These are phyloP conservation scores for Cinchona pubescens DNA, from an alignment of 257 asterid species.

Conservation along the genomic window DNA sequence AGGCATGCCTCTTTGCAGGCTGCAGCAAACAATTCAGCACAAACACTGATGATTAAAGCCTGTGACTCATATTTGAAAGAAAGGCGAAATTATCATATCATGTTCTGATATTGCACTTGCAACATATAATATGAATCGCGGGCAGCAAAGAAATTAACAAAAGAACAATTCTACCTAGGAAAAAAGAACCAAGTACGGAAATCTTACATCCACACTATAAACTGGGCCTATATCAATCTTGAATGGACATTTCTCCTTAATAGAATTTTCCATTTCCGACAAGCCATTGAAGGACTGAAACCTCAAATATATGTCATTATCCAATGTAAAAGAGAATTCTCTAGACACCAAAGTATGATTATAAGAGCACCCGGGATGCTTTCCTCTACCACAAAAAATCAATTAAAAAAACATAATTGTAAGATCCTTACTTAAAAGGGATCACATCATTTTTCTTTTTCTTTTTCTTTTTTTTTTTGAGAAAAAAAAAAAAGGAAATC, in stretches of 20 bases:
- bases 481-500: neutral
- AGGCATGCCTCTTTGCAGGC: slow-evolving; percentile 94
- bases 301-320: slow-evolving; percentile 61
- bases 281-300: slow-evolving; percentile 68
- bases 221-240: slow-evolving; percentile 93
- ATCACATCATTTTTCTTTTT: neutral
- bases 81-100: neutral
- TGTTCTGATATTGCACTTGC: no score
- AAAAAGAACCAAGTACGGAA: neutral
- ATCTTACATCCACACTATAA: slow-evolving; percentile 84
- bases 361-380: slow-evolving; percentile 92
- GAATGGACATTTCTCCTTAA: slow-evolving; percentile 75
- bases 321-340: slow-evolving; percentile 85
- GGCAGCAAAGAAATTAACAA: neutral
- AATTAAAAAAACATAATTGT: slow-evolving; percentile 15
- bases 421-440: neutral
- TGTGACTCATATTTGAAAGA: neutral
- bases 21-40: slow-evolving; percentile 33
- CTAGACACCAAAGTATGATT: slow-evolving; percentile 85
- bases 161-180: neutral
- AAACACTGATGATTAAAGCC: slow-evolving; percentile 12
- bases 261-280: slow-evolving; percentile 59
- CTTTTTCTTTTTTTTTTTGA: no score
- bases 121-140: neutral
- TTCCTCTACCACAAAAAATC: slow-evolving; percentile 56